These are phyloP conservation scores for Blastobotrys raffinosifermentans DNA, from an alignment of 1,139 yeast genomes.

Conservation along the genomic window DNA sequence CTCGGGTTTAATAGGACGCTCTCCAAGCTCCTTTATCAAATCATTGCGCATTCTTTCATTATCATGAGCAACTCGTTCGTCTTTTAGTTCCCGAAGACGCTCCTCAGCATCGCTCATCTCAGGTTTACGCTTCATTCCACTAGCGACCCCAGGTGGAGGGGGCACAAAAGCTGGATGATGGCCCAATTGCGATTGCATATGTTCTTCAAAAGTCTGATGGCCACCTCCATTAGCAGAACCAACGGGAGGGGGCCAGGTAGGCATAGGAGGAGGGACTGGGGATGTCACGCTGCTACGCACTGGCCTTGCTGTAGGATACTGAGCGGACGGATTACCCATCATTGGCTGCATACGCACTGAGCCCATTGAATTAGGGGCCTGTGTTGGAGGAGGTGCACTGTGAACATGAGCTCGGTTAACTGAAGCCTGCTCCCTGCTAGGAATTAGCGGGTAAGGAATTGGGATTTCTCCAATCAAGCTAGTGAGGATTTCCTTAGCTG, in stretches of 20 bases:
- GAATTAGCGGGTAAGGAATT: constrained; percentile 36
- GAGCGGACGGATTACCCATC: not conserved
- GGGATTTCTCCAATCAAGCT: constrained; percentile 37
- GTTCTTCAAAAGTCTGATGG: too few species aligned
- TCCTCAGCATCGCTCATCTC: constrained; percentile 13
- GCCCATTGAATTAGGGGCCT: not conserved
- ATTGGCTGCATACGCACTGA: not conserved
- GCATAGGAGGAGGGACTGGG: constrained; percentile 3
- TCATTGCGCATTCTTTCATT: constrained; percentile 33
- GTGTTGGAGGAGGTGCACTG: constrained; percentile 9
- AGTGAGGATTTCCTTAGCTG: constrained; percentile 38
- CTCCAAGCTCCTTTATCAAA: constrained; percentile 34
- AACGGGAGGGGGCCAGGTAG: too few species aligned
- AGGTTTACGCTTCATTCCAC: constrained; percentile 5
- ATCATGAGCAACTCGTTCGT: constrained; percentile 24
- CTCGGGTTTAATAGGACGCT: constrained; percentile 37
- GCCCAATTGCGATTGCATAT: constrained; percentile 4
- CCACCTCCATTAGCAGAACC: not conserved
- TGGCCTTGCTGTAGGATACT: not conserved
- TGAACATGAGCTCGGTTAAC: constrained; percentile 7
- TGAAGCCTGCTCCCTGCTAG: constrained; percentile 20
- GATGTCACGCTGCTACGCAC: constrained; percentile 2
- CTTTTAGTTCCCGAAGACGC: constrained; percentile 22
- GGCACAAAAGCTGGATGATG: not conserved
- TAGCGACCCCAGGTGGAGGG: constrained; percentile 4